These are phyloP conservation scores for Colletotrichum musae DNA, from an alignment of 2,329 filamentous ascomycete genomes.

Conservation along the genomic window DNA sequence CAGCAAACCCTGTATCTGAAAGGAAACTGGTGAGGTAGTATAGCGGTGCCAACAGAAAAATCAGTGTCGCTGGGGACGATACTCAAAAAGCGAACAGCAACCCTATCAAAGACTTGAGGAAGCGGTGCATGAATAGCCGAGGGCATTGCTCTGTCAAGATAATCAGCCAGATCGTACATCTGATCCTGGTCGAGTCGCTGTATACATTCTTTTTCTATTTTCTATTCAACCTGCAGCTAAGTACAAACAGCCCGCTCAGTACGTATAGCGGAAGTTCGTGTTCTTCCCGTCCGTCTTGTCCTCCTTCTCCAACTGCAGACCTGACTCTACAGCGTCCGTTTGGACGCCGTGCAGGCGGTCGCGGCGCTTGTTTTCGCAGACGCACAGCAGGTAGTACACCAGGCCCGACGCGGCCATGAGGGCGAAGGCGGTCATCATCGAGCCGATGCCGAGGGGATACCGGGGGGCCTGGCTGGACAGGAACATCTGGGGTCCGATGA, in stretches of 20 bases:
- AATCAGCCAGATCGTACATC: too few species aligned
- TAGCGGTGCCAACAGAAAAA: too few species aligned
- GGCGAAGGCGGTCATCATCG: constrained; percentile 48
- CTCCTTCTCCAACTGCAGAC: constrained; percentile 35
- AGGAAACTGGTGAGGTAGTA: too few species aligned
- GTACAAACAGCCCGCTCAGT: constrained; percentile 1
- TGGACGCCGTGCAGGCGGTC: constrained; percentile 31
- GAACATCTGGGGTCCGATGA: constrained; percentile 50
- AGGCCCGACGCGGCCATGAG: constrained; percentile 45
- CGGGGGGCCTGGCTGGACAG: constrained; percentile 46
- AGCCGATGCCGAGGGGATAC: constrained; percentile 47
- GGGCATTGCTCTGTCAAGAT: too few species aligned
- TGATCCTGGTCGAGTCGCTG: too few species aligned
- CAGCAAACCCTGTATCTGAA: too few species aligned
- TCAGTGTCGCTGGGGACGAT: too few species aligned
- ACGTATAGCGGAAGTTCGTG: constrained; percentile 38
- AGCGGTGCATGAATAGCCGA: too few species aligned
- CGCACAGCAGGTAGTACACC: constrained; percentile 43
- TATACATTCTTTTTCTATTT: too few species aligned
- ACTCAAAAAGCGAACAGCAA: too few species aligned
- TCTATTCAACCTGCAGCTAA: not conserved
- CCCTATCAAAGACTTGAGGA: too few species aligned
- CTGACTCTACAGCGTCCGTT: constrained; percentile 27
- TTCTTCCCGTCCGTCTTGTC: constrained; percentile 40
- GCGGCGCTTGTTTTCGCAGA: constrained; percentile 45